phyloP scores from a whole-genome alignment of 2,329 filamentous ascomycete species.

The Aureobasidium uvarum region DNA sequence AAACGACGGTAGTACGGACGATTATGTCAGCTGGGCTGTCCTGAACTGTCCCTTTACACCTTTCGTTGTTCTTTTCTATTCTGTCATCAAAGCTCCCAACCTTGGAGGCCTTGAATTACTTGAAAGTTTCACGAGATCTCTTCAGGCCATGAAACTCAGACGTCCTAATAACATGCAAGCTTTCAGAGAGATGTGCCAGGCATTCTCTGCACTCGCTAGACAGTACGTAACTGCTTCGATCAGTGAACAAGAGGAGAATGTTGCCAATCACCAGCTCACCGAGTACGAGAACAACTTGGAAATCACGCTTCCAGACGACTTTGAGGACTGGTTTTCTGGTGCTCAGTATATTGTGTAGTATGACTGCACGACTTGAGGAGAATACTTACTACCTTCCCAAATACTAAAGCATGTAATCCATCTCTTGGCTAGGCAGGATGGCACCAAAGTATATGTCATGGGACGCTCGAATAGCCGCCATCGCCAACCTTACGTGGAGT shows the following conservation, averaged over 20 bases:
- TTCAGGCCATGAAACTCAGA: neutral
- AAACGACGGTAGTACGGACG: neutral
- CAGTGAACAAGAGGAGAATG: neutral
- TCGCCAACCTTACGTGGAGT: neutral
- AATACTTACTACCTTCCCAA: too few relatives aligned
- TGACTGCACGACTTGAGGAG: neutral
- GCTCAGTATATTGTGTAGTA: neutral
- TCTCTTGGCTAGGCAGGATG: neutral
- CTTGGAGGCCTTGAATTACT: neutral
- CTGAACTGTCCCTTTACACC: constrained; percentile 4
- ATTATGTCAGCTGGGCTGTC: constrained; percentile 7
- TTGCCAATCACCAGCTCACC: neutral
- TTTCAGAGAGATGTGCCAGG: neutral
- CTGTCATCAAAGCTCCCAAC: neutral
- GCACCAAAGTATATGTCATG: neutral
- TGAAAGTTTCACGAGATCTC: neutral
- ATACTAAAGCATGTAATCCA: too few relatives aligned
- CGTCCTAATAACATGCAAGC: neutral
- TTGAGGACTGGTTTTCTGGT: neutral
- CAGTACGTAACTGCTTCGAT: neutral
- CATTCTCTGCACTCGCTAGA: neutral
- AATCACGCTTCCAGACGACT: neutral
- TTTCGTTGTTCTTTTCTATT: neutral
- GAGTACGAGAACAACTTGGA: neutral
- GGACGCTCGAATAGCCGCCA: neutral